A percentile compares a stretch with the other conserved stretches of the same genome.
Evolutionary conservation across 192 early-diverging fungal species (phyloP).

Genomic region (Coemansia erecta): DNA sequence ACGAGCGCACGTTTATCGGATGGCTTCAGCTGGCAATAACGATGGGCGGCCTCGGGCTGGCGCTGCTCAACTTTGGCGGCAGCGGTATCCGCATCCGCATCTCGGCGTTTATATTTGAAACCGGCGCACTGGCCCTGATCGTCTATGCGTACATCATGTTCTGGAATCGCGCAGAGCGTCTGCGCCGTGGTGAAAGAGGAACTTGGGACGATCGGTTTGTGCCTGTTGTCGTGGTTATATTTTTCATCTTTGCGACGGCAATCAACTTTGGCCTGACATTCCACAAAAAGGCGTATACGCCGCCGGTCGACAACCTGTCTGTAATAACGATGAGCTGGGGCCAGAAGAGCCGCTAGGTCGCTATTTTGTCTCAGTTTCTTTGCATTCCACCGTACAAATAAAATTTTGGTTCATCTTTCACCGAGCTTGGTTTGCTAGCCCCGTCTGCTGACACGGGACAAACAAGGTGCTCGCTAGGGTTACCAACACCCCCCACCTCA

Average conservation of each 20-base stretch:
- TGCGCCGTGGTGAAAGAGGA: slow-evolving; percentile 52
- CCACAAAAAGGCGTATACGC: slow-evolving; percentile 53
- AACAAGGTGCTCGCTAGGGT: no score
- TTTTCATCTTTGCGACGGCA: slow-evolving; percentile 50
- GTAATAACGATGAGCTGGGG: slow-evolving; percentile 60
- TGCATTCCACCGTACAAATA: neutral
- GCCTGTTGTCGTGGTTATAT: slow-evolving; percentile 47
- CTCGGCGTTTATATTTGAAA: slow-evolving; percentile 52
- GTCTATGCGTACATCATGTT: slow-evolving; percentile 53
- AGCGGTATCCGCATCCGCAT: slow-evolving; percentile 43
- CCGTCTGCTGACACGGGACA: no score
- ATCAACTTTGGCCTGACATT: slow-evolving; percentile 58
- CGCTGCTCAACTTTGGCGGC: slow-evolving; percentile 67
- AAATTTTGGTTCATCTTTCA: slow-evolving; percentile 4
- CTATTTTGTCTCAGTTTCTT: neutral
- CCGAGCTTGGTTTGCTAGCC: neutral
- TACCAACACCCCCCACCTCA: no score
- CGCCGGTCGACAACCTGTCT: slow-evolving; percentile 48
- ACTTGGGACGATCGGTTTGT: slow-evolving; percentile 49
- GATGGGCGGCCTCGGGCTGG: slow-evolving; percentile 64
- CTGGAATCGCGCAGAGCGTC: slow-evolving; percentile 46
- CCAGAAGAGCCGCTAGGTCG: slow-evolving; percentile 9
- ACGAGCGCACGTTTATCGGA: slow-evolving; percentile 83
- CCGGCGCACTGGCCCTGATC: slow-evolving; percentile 47
- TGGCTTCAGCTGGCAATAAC: slow-evolving; percentile 75